phyloP scores from a whole-genome alignment of 352 stramenopile genomes.

The Albugo candida region DNA sequence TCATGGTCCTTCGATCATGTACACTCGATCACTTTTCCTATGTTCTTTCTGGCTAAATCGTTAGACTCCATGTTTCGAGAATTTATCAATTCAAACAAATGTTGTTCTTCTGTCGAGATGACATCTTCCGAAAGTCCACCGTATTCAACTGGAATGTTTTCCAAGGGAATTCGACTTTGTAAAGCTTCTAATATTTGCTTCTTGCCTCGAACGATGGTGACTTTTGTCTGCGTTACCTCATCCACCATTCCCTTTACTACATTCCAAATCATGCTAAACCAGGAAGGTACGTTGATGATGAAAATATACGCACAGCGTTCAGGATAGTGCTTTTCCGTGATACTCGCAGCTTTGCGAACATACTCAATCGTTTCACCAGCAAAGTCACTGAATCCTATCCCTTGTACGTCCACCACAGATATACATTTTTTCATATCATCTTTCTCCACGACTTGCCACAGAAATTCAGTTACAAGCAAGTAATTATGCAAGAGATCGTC shows the following conservation, averaged over 20 bases:
- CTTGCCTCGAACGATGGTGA: constrained; percentile 66
- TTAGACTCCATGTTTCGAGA: no score
- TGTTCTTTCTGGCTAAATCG: no score
- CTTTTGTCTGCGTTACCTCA: constrained; percentile 86
- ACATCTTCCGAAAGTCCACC: constrained; percentile 12
- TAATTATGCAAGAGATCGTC: constrained; percentile 76
- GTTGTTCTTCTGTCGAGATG: no score
- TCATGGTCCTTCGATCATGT: no score
- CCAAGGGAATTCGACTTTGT: constrained; percentile 37
- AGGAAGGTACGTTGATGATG: constrained; percentile 87
- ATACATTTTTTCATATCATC: constrained; percentile 75
- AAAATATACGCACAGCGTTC: constrained; percentile 86
- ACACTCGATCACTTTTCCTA: no score
- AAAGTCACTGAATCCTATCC: constrained; percentile 70
- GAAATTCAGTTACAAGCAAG: constrained; percentile 68
- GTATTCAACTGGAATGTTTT: constrained; percentile 70
- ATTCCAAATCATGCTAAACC: constrained; percentile 88
- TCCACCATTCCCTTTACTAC: constrained; percentile 83
- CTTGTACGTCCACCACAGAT: constrained; percentile 64
- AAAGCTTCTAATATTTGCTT: constrained; percentile 70
- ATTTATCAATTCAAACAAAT: no score
- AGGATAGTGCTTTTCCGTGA: constrained; percentile 85
- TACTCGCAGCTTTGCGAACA: constrained; percentile 38
- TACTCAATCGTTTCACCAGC: constrained; percentile 76
- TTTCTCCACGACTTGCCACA: constrained; percentile 71